These are phyloP conservation scores for Fusarium neocosmosporiellum DNA, from an alignment of 2,329 filamentous ascomycete species.

Conservation along the genomic window DNA sequence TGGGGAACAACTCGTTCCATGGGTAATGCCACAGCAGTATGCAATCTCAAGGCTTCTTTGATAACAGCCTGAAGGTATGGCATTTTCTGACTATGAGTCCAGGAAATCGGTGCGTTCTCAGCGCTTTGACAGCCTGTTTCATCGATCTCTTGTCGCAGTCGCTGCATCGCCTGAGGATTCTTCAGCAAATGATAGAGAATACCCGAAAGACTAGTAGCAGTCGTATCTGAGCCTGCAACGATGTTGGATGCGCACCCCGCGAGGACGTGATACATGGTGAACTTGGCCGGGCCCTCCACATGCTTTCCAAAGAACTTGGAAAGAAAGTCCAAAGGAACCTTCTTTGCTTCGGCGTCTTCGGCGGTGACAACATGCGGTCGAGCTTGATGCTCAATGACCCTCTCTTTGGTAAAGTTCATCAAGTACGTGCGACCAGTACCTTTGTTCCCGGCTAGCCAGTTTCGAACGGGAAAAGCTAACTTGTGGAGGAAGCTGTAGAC, in stretches of 20 bases:
- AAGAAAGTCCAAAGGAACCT: neutral
- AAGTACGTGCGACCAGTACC: slow-evolving; percentile 20
- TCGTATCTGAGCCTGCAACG: slow-evolving; percentile 1
- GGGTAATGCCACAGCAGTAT: neutral
- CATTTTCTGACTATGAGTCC: neutral
- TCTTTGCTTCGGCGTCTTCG: slow-evolving; percentile 1
- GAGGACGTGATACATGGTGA: neutral
- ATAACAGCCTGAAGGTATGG: slow-evolving; percentile 2
- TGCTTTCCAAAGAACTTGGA: slow-evolving; percentile 1
- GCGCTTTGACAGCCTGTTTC: too few relatives aligned
- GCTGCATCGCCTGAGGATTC: neutral
- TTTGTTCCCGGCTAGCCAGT: slow-evolving; percentile 8
- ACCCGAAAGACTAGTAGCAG: neutral
- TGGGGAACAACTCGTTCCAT: slow-evolving; percentile 4
- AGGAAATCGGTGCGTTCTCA: too few relatives aligned
- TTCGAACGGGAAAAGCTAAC: slow-evolving; percentile 1
- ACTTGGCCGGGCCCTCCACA: neutral
- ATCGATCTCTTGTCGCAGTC: neutral
- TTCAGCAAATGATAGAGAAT: neutral
- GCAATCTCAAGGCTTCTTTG: neutral
- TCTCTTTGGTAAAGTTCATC: slow-evolving; percentile 18
- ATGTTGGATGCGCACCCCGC: slow-evolving; percentile 2
- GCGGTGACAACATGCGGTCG: neutral
- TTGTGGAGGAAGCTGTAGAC: slow-evolving; percentile 13
- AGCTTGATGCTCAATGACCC: slow-evolving; percentile 6